These are phyloP conservation scores for Yamadazyma mexicana DNA, from an alignment of 1,139 yeast genomes.

Conservation along the genomic window DNA sequence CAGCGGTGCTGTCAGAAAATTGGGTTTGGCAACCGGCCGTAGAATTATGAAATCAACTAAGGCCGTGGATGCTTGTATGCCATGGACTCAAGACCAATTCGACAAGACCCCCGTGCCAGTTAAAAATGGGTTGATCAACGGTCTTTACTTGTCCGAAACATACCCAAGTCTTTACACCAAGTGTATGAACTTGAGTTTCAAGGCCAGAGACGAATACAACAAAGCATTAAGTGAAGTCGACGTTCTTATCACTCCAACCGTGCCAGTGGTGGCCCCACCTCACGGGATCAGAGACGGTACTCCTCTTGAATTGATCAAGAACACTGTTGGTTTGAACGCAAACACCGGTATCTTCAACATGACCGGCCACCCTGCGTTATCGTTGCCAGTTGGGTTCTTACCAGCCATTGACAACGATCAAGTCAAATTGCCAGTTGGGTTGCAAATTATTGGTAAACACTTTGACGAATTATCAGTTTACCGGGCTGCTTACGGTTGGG, in stretches of 20 bases:
- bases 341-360: slow-evolving; percentile 35
- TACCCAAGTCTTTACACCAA: slow-evolving; percentile 33
- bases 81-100: slow-evolving; percentile 22
- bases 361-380: slow-evolving; percentile 37
- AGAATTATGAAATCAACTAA: slow-evolving; percentile 11
- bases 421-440: slow-evolving; percentile 31
- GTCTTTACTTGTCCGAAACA: slow-evolving; percentile 26
- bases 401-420: slow-evolving; percentile 18
- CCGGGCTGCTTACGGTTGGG: slow-evolving; percentile 29
- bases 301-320: slow-evolving; percentile 18
- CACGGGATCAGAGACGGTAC: slow-evolving; percentile 15
- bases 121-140: slow-evolving; percentile 27
- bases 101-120: slow-evolving; percentile 27
- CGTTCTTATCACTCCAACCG: slow-evolving; percentile 14
- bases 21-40: slow-evolving; percentile 13
- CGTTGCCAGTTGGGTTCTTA: slow-evolving; percentile 30
- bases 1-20: slow-evolving; percentile 15
- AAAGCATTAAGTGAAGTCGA: slow-evolving; percentile 21
- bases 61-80: slow-evolving; percentile 8
- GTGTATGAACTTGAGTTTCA: slow-evolving; percentile 29
- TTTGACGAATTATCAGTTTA: slow-evolving; percentile 14
- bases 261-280: slow-evolving; percentile 15
- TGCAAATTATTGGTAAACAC: slow-evolving; percentile 17
- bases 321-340: slow-evolving; percentile 32
- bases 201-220: slow-evolving; percentile 29